Evolutionary conservation across 768 basidiomycete genomes (phyloP).

Genomic region (Boletus barrowsii): DNA sequence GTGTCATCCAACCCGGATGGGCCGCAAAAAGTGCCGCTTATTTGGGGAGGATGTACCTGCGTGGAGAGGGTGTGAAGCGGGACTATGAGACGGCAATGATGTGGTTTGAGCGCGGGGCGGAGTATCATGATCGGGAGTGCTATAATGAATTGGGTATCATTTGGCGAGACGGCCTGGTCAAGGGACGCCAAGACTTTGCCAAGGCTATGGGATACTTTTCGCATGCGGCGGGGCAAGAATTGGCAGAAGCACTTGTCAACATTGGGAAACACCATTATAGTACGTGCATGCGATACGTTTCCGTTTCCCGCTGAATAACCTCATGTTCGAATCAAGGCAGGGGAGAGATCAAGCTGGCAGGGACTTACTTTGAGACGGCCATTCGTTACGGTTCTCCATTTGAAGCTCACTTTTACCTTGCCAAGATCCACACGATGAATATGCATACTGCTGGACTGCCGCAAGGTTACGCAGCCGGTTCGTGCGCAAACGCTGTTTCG

Average conservation of each 20-base stretch:
- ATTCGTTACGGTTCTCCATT: constrained; percentile 86
- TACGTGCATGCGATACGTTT: constrained; percentile 27
- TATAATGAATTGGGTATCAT: constrained; percentile 91
- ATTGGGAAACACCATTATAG: constrained; percentile 77
- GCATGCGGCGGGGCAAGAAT: constrained; percentile 79
- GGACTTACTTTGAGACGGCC: constrained; percentile 78
- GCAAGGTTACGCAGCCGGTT: constrained; percentile 55
- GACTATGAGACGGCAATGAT: constrained; percentile 77
- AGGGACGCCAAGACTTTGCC: constrained; percentile 62
- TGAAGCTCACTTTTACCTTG: constrained; percentile 93
- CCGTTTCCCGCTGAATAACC: background rate
- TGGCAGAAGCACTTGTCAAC: constrained; percentile 91
- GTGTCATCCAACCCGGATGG: constrained; percentile 47
- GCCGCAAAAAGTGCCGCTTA: constrained; percentile 84
- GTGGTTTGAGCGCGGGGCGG: constrained; percentile 90
- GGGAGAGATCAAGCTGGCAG: constrained; percentile 65
- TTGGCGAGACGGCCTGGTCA: constrained; percentile 81
- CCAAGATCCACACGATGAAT: constrained; percentile 69
- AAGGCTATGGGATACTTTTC: constrained; percentile 67
- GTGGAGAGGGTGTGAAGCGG: constrained; percentile 86
- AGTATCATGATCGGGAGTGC: constrained; percentile 81
- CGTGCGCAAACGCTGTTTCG: constrained; percentile 86
- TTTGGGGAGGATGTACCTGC: constrained; percentile 88
- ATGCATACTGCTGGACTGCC: constrained; percentile 42
- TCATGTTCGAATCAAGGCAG: constrained; percentile 44